Conservation (phyloP, 2,329 filamentous ascomycete species). For the Apiospora sp. region DNA sequence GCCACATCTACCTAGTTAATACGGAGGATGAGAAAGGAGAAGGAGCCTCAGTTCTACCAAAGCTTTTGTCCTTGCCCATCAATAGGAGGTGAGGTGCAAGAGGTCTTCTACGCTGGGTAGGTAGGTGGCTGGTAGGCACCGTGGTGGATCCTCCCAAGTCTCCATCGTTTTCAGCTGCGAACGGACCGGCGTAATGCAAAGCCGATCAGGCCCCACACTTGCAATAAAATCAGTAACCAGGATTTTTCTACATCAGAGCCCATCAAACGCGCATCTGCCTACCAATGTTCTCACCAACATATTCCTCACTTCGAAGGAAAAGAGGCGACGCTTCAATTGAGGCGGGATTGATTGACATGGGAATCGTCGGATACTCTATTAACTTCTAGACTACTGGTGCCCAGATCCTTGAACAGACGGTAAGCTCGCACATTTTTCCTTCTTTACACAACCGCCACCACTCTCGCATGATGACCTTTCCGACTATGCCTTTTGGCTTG, state of each 20-base stretch:
- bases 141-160: neutral
- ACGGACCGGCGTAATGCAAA: slow-evolving; percentile 10
- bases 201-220: slow-evolving; percentile 1
- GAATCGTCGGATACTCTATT: neutral
- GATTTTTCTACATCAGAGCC: slow-evolving; percentile 9
- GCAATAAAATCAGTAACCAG: slow-evolving; percentile 5
- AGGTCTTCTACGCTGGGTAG: too few species aligned
- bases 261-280: neutral
- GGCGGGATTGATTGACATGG: neutral
- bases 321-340: neutral
- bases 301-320: neutral
- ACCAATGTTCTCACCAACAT: neutral
- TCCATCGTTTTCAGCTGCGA: neutral
- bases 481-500: slow-evolving; percentile 40
- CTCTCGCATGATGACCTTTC: slow-evolving; percentile 40
- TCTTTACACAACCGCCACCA: neutral
- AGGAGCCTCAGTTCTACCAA: too few species aligned
- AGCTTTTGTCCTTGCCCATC: neutral
- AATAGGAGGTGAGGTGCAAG: too few species aligned
- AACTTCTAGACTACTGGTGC: too few species aligned
- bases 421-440: slow-evolving; percentile 10
- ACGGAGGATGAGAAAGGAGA: too few species aligned
- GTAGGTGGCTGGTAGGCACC: neutral
- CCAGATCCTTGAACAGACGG: neutral
- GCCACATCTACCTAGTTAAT: neutral